Evolutionary conservation across 768 basidiomycete species (phyloP), one percentile per base, ranked within the genome.

Genomic region (Scleroderma citrinum): DNA sequence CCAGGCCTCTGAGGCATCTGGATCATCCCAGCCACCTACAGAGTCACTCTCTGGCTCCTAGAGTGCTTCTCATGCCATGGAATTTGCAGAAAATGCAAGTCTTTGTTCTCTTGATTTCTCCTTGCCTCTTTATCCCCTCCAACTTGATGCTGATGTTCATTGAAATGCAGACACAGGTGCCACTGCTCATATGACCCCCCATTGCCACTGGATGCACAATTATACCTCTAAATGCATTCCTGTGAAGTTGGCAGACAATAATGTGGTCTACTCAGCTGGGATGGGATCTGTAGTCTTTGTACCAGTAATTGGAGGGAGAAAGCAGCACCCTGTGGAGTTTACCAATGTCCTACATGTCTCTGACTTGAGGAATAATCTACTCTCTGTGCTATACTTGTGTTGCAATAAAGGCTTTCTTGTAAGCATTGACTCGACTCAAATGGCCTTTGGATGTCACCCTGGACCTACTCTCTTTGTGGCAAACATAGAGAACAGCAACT

Each of bases 161-260:
- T 67, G 63, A 62, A 66, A 57, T 44, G 49, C 55, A 46, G 65
- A 69, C 56, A 65, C 62, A 55, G 67, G 64, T 63, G 34, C 65
- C 52, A 62, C 66, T 51, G 54, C 58, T 49, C 60, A 66, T 58
- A 69, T 68, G 66, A 64, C 63, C 3, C 62, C 67, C 14, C 62
- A 68, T 51, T 50, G 36, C 36, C 36, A 16, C n/a, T 35, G 34
- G 34, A 13, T 35, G 34, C 12, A 13, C 13, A 35, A 35, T 13
- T 35, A 35, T 17, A 35, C 13, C 34, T 17, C 34, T 5, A 35
- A 13, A 35, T 17, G 34, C 3, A 12, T 29, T 29, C 26, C 26
- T 5, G 26, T 29, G 26, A 29, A 29, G 55, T 58, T 7, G 39
- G 49, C 12, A 26, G 40, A 21, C 46, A 43, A 12, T 49, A 53